Evolutionary conservation across 805 yeast species (phyloP).

Genomic region (Jamesozyma gamospora): DNA sequence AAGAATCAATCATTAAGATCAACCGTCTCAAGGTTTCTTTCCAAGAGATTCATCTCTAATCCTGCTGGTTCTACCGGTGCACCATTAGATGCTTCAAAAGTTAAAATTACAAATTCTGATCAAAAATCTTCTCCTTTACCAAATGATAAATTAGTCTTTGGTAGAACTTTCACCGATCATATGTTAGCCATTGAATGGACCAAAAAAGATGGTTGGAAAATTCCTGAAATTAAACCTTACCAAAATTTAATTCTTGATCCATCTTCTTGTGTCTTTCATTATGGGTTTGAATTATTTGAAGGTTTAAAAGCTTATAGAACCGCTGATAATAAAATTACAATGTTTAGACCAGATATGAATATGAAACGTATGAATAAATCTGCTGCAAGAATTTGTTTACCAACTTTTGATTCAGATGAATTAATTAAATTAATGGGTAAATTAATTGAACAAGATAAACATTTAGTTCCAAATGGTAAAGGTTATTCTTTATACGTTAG

Average conservation of each 20-base stretch:
- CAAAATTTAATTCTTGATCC: slow-evolving; percentile 77
- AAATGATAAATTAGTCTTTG: slow-evolving; percentile 57
- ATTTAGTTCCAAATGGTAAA: slow-evolving; percentile 70
- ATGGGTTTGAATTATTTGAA: slow-evolving; percentile 90
- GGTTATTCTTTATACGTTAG: slow-evolving; percentile 90
- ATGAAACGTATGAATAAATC: slow-evolving; percentile 86
- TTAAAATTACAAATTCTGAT: slow-evolving; percentile 38
- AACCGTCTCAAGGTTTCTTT: background rate
- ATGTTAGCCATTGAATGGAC: slow-evolving; percentile 86
- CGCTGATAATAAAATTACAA: slow-evolving; percentile 52
- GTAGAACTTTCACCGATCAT: slow-evolving; percentile 73
- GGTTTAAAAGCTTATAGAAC: slow-evolving; percentile 87
- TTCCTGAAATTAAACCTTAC: slow-evolving; percentile 83
- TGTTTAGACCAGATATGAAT: slow-evolving; percentile 87
- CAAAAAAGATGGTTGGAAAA: slow-evolving; percentile 66
- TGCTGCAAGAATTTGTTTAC: slow-evolving; percentile 81
- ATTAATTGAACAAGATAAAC: slow-evolving; percentile 61
- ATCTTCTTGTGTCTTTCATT: slow-evolving; percentile 83
- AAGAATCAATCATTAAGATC: background rate
- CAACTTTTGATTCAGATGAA: slow-evolving; percentile 73
- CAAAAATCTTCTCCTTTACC: slow-evolving; percentile 47
- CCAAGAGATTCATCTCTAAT: background rate
- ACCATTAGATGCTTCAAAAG: slow-evolving; percentile 46
- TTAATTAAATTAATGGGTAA: slow-evolving; percentile 66
- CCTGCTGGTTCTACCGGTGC: slow-evolving; percentile 11